These are phyloP conservation scores for Carex scoparia DNA, from an alignment of 176 grass and related monocot species.

Conservation along the genomic window DNA sequence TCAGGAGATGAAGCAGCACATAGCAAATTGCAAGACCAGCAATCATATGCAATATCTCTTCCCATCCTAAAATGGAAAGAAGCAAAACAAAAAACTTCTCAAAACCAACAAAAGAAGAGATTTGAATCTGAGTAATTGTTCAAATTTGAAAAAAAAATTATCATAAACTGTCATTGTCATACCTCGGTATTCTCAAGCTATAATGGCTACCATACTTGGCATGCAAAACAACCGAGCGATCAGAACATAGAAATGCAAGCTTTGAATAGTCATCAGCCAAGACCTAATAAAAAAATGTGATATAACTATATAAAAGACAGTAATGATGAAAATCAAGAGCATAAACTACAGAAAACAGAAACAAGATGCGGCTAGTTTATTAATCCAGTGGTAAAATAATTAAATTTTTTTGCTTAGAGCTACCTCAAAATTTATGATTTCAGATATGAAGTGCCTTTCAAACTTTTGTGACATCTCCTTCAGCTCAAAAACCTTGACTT, in stretches of 20 bases:
- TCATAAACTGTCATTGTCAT: not conserved
- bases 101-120: conserved; percentile 14
- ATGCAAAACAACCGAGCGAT: conserved; percentile 84
- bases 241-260: conserved; percentile 80
- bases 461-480: conserved; percentile 90
- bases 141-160: not conserved
- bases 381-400: not conserved
- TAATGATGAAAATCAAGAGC: not conserved
- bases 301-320: conserved; percentile 24
- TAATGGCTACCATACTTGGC: conserved; percentile 92
- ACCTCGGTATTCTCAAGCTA: conserved; percentile 93
- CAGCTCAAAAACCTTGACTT: conserved; percentile 88
- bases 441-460: conserved; percentile 81
- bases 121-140: not conserved
- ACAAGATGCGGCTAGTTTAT: not conserved
- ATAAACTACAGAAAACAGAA: conserved; percentile 10
- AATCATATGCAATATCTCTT: conserved; percentile 90
- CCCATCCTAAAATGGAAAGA: conserved; percentile 69
- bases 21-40: conserved; percentile 89
- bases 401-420: not conserved
- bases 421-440: conserved; percentile 93
- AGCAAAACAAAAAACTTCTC: not conserved
- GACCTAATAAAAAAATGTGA: conserved; percentile 36
- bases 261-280: conserved; percentile 87
- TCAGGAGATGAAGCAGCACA: conserved; percentile 91